Conservation (phyloP, 306 rosid genomes). For the Cucurbita argyrosperma region DNA sequence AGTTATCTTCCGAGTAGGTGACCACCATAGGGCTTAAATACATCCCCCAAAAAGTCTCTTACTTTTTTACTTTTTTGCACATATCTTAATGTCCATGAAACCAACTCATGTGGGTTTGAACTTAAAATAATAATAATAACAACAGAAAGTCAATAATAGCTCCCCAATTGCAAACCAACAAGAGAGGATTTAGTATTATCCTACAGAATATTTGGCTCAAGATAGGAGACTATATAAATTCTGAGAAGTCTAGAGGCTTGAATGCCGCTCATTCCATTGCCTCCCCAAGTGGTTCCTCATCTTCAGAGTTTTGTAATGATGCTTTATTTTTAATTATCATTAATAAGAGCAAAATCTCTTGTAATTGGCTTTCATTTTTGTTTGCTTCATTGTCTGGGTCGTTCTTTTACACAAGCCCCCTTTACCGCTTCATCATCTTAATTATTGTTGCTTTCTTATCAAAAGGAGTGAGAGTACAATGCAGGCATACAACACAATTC, state of each 20-base stretch:
- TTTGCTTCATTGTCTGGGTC: neutral
- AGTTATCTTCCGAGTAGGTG: too few relatives aligned
- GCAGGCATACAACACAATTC: neutral
- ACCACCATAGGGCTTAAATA: too few relatives aligned
- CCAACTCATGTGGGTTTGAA: neutral
- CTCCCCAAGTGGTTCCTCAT: neutral
- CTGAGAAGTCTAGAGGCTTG: neutral
- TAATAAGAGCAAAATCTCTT: neutral
- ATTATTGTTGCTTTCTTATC: neutral
- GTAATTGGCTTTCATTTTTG: neutral
- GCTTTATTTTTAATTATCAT: neutral
- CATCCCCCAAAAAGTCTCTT: too few relatives aligned
- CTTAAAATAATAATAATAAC: too few relatives aligned
- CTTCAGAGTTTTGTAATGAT: neutral
- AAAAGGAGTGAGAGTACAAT: neutral
- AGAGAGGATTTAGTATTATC: neutral
- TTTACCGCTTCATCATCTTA: neutral
- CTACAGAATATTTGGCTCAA: neutral
- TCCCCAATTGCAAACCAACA: neutral
- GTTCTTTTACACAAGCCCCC: neutral
- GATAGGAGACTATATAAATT: neutral
- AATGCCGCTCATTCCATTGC: neutral
- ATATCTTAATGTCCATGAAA: neutral
- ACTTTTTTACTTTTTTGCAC: too few relatives aligned
- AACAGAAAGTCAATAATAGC: neutral